These are phyloP conservation scores for Xylaria arbuscula DNA, from an alignment of 2,329 filamentous ascomycete species.

Conservation along the genomic window DNA sequence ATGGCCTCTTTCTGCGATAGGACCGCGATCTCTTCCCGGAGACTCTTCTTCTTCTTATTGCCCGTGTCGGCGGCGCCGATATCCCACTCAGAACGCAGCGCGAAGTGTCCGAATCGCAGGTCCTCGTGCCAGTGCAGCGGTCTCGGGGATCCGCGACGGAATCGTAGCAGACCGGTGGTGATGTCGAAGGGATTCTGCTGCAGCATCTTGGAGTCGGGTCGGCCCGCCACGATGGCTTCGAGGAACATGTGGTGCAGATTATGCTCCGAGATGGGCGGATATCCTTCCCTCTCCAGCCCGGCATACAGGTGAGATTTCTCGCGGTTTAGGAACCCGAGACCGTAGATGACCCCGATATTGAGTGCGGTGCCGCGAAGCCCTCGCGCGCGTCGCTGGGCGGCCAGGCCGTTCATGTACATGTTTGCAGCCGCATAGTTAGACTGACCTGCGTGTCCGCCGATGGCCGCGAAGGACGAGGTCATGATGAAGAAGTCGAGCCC, in stretches of 20 bases:
- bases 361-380: constrained; percentile 54
- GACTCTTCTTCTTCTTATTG: constrained; percentile 28
- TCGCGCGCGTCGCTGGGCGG: constrained; percentile 51
- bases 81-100: constrained; percentile 38
- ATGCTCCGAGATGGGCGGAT: constrained; percentile 61
- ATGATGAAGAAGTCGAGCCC: constrained; percentile 60
- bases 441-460: constrained; percentile 58
- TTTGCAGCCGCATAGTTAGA: constrained; percentile 60
- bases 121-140: constrained; percentile 58
- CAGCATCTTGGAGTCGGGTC: constrained; percentile 39
- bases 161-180: constrained; percentile 56
- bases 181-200: constrained; percentile 49
- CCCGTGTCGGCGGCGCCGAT: constrained; percentile 7
- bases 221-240: constrained; percentile 60
- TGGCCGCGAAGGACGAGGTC: constrained; percentile 59
- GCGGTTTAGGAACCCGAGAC: constrained; percentile 57
- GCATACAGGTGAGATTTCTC: constrained; percentile 55
- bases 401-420: constrained; percentile 61
- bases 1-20: constrained; percentile 42
- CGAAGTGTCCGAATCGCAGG: constrained; percentile 57
- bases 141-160: constrained; percentile 45
- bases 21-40: constrained; percentile 48
- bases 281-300: constrained; percentile 57
- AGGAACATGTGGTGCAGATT: constrained; percentile 64
- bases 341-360: constrained; percentile 60